Evolutionary conservation across 2,329 filamentous ascomycete species (phyloP).

Genomic region (Aspergillus amoenus): DNA sequence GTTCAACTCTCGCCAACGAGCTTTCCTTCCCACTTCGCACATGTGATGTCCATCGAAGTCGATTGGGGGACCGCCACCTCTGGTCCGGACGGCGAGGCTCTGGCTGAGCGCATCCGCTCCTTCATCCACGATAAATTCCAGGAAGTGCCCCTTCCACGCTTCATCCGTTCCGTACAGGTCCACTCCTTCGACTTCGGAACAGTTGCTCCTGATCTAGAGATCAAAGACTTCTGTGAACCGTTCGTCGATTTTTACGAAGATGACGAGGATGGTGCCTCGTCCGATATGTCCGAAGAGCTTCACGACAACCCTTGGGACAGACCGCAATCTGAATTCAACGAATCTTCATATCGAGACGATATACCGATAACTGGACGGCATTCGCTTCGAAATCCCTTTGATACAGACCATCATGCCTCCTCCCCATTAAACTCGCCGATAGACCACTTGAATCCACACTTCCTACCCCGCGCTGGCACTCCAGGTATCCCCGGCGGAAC

Average conservation of each 20-base stretch:
- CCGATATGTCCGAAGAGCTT: constrained; percentile 38
- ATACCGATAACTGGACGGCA: constrained; percentile 24
- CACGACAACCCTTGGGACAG: constrained; percentile 23
- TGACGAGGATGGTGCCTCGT: constrained; percentile 53
- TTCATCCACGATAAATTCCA: constrained; percentile 98
- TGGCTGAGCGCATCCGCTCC: constrained; percentile 81
- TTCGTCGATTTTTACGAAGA: constrained; percentile 95
- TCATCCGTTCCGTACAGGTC: constrained; percentile 94
- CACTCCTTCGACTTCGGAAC: constrained; percentile 91
- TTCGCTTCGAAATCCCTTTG: constrained; percentile 29
- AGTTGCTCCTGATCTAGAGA: constrained; percentile 77
- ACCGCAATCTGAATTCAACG: constrained; percentile 23
- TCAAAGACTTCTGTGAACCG: constrained; percentile 96
- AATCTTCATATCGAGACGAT: constrained; percentile 33
- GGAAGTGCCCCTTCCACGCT: constrained; percentile 82
- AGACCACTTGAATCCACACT: constrained; percentile 41
- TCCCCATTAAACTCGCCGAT: constrained; percentile 35
- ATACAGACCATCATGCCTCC: constrained; percentile 27
- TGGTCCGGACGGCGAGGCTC: constrained; percentile 79
- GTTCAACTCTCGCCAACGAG: not conserved
- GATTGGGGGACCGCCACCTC: constrained; percentile 92
- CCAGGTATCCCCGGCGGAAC: constrained; percentile 51
- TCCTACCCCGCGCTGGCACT: constrained; percentile 46
- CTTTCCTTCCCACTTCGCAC: constrained; percentile 9
- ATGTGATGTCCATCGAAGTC: constrained; percentile 90